Percentiles rank a stretch among this genome's conserved stretches.
Evolutionary conservation across 2,329 filamentous ascomycete species (phyloP).

Genomic region (Pseudogymnoascus sp.): DNA sequence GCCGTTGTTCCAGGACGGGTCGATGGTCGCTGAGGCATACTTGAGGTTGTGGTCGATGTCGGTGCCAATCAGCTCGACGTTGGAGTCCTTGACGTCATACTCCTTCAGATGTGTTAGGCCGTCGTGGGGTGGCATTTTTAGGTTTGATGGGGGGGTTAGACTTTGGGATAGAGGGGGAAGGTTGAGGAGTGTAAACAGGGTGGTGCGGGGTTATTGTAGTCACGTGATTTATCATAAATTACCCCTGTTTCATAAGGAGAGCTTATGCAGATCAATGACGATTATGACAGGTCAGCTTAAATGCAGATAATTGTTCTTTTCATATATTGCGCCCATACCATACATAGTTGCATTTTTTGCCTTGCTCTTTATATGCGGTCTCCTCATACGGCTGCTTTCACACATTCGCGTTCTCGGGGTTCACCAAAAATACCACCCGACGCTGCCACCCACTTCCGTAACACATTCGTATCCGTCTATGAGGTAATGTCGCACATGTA

Average conservation of each 20-base stretch:
- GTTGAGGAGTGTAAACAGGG: neutral
- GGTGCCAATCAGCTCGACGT: constrained; percentile 58
- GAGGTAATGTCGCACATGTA: neutral
- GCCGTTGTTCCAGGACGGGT: constrained; percentile 60
- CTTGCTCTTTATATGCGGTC: neutral
- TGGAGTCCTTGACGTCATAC: constrained; percentile 63
- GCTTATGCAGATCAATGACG: neutral
- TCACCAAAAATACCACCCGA: neutral
- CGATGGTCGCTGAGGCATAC: constrained; percentile 56
- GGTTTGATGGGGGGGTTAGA: constrained; percentile 1
- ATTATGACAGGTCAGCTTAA: neutral
- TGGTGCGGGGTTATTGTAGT: neutral
- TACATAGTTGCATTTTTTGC: neutral
- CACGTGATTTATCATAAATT: neutral
- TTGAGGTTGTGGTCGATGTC: constrained; percentile 63
- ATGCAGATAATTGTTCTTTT: neutral
- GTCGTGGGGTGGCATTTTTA: constrained; percentile 52
- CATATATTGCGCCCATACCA: neutral
- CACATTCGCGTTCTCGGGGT: neutral
- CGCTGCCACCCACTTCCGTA: neutral
- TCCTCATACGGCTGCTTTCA: neutral
- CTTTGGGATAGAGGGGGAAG: neutral
- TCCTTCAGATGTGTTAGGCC: constrained; percentile 57
- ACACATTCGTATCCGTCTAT: neutral
- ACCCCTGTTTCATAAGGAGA: neutral